A percentile compares a stretch with the other conserved stretches of the same genome.
Evolutionary conservation across 225 moss, liverwort and hornwort genomes (phyloP).

Genomic region (Neckera pumila): DNA sequence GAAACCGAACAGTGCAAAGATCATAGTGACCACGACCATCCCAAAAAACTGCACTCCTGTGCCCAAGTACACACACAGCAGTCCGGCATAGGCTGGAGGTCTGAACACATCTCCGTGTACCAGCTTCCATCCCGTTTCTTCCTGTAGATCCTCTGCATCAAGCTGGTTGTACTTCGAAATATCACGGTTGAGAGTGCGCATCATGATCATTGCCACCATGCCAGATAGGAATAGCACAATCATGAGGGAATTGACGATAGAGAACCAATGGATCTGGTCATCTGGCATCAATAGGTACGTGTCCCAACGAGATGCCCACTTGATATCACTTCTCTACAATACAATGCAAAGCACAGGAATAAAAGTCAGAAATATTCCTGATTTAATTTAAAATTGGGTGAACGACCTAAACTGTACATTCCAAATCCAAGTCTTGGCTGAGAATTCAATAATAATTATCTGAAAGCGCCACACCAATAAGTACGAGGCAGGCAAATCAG

Average conservation of each 20-base stretch:
- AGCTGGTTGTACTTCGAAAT: slow-evolving; percentile 97
- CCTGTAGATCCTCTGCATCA: slow-evolving; percentile 85
- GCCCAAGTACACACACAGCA: slow-evolving; percentile 79
- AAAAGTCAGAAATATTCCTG: not conserved
- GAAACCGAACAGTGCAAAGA: slow-evolving; percentile 83
- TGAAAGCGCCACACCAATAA: not conserved
- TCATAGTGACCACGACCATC: slow-evolving; percentile 90
- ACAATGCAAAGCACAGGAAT: not conserved
- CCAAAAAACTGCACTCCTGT: slow-evolving; percentile 94
- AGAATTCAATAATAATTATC: not conserved
- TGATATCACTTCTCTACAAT: slow-evolving; percentile 45
- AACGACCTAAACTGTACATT: not conserved
- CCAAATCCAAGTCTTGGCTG: not conserved
- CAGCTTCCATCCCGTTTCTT: slow-evolving; percentile 95
- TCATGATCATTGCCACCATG: slow-evolving; percentile 99
- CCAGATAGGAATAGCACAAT: slow-evolving; percentile 90
- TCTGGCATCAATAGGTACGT: slow-evolving; percentile 78
- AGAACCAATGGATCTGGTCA: slow-evolving; percentile 96
- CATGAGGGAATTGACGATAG: slow-evolving; percentile 92
- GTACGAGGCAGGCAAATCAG: not conserved
- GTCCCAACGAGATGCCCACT: slow-evolving; percentile 97
- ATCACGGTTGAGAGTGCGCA: slow-evolving; percentile 94
- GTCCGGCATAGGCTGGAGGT: slow-evolving; percentile 65
- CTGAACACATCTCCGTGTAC: slow-evolving; percentile 94
- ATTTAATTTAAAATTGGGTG: not conserved